Evolutionary conservation across 1,284 basidiomycete genomes (phyloP), one percentile per base, ranked within the genome.

Genomic region (Exsudoporus floridanus): DNA sequence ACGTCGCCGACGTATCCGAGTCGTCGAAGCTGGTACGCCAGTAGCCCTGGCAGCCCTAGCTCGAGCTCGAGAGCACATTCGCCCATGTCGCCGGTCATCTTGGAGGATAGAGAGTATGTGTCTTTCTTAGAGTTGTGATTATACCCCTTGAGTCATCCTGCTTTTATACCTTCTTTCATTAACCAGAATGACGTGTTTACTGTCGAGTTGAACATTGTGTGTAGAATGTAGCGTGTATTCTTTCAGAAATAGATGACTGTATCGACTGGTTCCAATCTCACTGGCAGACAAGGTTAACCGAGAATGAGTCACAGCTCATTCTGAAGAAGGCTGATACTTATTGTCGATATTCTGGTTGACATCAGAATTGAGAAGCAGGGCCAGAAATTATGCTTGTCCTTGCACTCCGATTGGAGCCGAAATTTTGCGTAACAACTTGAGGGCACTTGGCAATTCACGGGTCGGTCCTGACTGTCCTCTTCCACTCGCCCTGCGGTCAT

Each of bases 81-180:
- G 25, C 13, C 43, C 18, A 14, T 49, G 18, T 45, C 65, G 7
- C 23, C 23, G 5, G 39, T 51, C 21, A 49, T 64, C 19, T 43
- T 41, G 21, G 58, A 67, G 39, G 49, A 55, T 18, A 39, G 7
- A 27, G 62, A 70, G 34, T 70, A 67, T 49, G 53, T 70, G 10
- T 67, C 65, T 14, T 67, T 67, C 18, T 49, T 70, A 49, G 65
- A 67, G 3, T 28, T 67, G 13, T 65, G 53, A 66, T n/a, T n/a
- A n/a, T 19, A 18, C 8, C n/a, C 8, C 23, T 16, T 18, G 28
- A 1, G 7, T 35, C 21, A 35, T 21, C 8, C 18, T 43, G 5
- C 10, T 7, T 28, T 56, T 30, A n/a, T 36, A 14, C 25, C 33
- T 35, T 16, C 9, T 31, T 21, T 40, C 10, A n/a, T 30, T 23